Evolutionary conservation across 805 yeast genomes (phyloP), one percentile per base, ranked within the genome.

Genomic region (Vanderwaltozyma verrucispora): DNA sequence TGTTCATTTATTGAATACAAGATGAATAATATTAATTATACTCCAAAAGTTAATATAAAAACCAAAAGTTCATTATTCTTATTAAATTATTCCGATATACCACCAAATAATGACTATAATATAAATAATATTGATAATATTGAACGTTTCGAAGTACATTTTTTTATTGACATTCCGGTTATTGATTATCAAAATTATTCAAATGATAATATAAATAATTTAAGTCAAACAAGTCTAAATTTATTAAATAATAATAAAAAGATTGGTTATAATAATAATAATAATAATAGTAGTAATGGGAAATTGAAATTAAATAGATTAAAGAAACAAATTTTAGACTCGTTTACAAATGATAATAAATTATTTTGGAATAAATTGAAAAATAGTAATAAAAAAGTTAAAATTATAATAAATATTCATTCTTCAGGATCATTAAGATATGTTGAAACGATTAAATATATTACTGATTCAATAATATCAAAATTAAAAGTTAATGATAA

Each of bases 341-440:
- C 52, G 15, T 44, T 59, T 14, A 47, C 50, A 5, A 49, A 51
- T 34, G 50, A 53, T 21, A 50, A 55, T 34, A 41, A 43, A 5
- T 37, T 37, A 16, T 48, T 51, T 26, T 54, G 59, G 59, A 37
- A 40, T 11, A 34, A 39, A 16, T 27, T 51, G 18, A n/a, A n/a
- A n/a, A 32, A 37, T 13, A 18, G 19, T 10, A 28, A 29, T 10
- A 27, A 21, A 4, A 26, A 34, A 12, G 21, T 38, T 11, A 31
- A 34, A 7, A 33, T 40, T 9, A 38, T 24, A 27, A 30, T 43
- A 38, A 40, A 41, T 30, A 40, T 50, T 10, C 39, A 48, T 7
- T 54, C 62, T 2, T 50, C 59, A 13, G 62, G 63, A 7, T 57
- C 63, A 1, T 26, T 59, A 32, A 36, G 60, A 28, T 59, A 59